Percentiles rank a stretch among this genome's conserved stretches.
Conservation (phyloP, 2,329 filamentous ascomycete genomes). For the Alternaria dauci region DNA sequence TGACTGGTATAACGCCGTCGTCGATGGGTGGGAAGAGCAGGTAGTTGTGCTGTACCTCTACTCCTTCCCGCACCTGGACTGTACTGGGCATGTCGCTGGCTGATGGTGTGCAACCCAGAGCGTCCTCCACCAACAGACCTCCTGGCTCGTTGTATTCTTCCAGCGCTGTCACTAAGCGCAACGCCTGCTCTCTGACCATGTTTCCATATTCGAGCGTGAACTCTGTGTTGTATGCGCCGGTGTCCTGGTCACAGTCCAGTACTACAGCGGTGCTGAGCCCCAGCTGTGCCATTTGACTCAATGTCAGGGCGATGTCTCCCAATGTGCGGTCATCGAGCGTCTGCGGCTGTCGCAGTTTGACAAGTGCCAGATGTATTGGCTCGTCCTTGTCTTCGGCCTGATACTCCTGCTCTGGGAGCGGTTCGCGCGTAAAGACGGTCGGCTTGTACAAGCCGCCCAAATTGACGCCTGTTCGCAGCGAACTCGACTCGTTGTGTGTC, state of each 20-base stretch:
- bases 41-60: slow-evolving; percentile 55
- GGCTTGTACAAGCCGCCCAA: slow-evolving; percentile 68
- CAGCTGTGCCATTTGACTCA: slow-evolving; percentile 82
- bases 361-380: slow-evolving; percentile 78
- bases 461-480: slow-evolving; percentile 63
- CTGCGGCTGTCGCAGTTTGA: slow-evolving; percentile 82
- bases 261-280: slow-evolving; percentile 85
- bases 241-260: slow-evolving; percentile 70
- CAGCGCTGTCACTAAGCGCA: slow-evolving; percentile 77
- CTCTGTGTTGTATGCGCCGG: slow-evolving; percentile 40
- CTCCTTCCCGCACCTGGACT: slow-evolving; percentile 46
- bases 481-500: slow-evolving; percentile 43
- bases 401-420: slow-evolving; percentile 49
- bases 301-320: slow-evolving; percentile 78
- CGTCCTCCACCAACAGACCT: slow-evolving; percentile 72
- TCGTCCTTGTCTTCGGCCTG: slow-evolving; percentile 45
- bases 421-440: slow-evolving; percentile 66
- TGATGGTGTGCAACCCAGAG: slow-evolving; percentile 53
- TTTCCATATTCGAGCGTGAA: slow-evolving; percentile 49
- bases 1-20: slow-evolving; percentile 73
- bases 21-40: slow-evolving; percentile 71
- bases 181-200: slow-evolving; percentile 69
- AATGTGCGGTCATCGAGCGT: slow-evolving; percentile 73
- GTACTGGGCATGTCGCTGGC: slow-evolving; percentile 41
- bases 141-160: slow-evolving; percentile 73